These are phyloP conservation scores for Trebouxia gelatinosa DNA, from an alignment of 163 green algal species.

Conservation along the genomic window DNA sequence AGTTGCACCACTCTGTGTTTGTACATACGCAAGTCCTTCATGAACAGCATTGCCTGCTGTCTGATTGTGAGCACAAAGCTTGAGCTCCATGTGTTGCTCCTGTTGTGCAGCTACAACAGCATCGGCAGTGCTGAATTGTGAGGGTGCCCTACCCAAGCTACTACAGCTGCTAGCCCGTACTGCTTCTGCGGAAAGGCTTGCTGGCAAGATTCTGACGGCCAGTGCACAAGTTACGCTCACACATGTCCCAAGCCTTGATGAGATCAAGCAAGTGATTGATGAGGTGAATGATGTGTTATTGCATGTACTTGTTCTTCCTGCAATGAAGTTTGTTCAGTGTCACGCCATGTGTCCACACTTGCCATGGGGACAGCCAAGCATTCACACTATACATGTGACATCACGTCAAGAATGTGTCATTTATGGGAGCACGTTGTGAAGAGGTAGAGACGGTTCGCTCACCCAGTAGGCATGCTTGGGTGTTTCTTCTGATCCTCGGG, in stretches of 20 bases:
- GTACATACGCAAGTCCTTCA: not conserved
- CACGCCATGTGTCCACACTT: too few species aligned
- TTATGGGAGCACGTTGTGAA: too few species aligned
- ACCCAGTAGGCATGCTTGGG: too few species aligned
- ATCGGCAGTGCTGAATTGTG: conserved; percentile 45
- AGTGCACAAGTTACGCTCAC: conserved; percentile 17
- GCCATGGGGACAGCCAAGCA: too few species aligned
- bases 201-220: conserved; percentile 31
- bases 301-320: too few species aligned
- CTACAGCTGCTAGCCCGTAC: conserved; percentile 45
- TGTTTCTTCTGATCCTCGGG: too few species aligned
- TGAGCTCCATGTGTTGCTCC: not conserved
- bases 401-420: too few species aligned
- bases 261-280: conserved; percentile 36
- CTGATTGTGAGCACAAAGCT: not conserved
- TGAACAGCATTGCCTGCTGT: not conserved
- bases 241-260: conserved; percentile 26
- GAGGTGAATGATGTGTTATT: too few species aligned
- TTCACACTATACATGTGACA: too few species aligned
- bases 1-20: not conserved
- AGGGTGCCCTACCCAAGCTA: conserved; percentile 53
- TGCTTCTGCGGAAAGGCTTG: conserved; percentile 37
- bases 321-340: too few species aligned
- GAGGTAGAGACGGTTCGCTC: too few species aligned
- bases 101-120: conserved; percentile 41